Conservation (phyloP, 1,284 basidiomycete genomes). For the Psilocybe mexicana region DNA sequence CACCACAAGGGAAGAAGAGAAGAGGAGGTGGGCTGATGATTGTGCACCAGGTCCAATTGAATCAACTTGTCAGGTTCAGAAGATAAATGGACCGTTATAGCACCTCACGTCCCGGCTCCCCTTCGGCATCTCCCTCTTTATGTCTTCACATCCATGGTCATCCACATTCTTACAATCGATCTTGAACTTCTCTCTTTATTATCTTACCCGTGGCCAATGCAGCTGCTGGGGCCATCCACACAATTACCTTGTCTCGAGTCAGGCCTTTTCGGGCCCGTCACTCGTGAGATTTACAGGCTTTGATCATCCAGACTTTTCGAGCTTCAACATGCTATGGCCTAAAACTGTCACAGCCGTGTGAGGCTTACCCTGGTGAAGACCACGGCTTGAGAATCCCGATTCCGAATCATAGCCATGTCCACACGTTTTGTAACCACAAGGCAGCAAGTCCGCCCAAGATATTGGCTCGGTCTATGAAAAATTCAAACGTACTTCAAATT, state of each 20-base stretch:
- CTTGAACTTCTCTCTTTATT: conserved; percentile 3
- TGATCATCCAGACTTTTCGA: neutral
- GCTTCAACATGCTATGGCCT: neutral
- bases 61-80: conserved; percentile 28
- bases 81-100: conserved; percentile 29
- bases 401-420: neutral
- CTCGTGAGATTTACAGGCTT: neutral
- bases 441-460: neutral
- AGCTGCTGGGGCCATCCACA: neutral
- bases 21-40: conserved; percentile 22
- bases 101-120: conserved; percentile 27
- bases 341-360: neutral
- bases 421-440: neutral
- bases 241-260: neutral
- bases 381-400: conserved; percentile 4
- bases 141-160: conserved; percentile 10
- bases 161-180: conserved; percentile 10
- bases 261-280: neutral
- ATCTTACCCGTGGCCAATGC: neutral
- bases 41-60: conserved; percentile 25
- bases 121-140: conserved; percentile 20
- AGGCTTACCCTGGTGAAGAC: neutral
- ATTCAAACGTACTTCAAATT: too few relatives aligned
- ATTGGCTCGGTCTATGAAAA: too few relatives aligned
- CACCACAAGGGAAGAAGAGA: conserved; percentile 20